Evolutionary conservation across 371 early-diverging fungal species (phyloP).

Genomic region (Umbelopsis sp.): DNA sequence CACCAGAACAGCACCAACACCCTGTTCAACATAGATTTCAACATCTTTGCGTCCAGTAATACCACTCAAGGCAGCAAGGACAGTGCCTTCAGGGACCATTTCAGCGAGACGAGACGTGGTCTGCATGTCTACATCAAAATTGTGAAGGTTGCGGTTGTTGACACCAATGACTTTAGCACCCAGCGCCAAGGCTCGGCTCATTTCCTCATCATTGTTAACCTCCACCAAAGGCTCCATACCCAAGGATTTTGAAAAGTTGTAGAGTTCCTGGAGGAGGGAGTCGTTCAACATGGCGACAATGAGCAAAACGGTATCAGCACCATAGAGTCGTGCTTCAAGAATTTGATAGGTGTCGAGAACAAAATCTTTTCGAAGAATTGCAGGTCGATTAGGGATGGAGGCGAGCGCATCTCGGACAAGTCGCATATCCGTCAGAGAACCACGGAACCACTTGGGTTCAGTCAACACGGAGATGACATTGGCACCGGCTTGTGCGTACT

Average conservation of each 20-base stretch:
- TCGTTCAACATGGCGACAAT: slow-evolving; percentile 95
- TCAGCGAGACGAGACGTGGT: slow-evolving; percentile 79
- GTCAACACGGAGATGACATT: slow-evolving; percentile 95
- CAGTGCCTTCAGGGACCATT: slow-evolving; percentile 73
- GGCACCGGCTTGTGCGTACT: slow-evolving; percentile 89
- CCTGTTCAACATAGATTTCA: slow-evolving; percentile 70
- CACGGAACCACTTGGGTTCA: slow-evolving; percentile 98
- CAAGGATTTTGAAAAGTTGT: slow-evolving; percentile 71
- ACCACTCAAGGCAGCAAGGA: slow-evolving; percentile 90
- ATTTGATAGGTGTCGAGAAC: slow-evolving; percentile 96
- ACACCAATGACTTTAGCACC: slow-evolving; percentile 93
- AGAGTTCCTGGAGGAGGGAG: slow-evolving; percentile 63
- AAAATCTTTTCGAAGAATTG: slow-evolving; percentile 95
- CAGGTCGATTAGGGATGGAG: slow-evolving; percentile 77
- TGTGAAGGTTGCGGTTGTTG: slow-evolving; percentile 96
- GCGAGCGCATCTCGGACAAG: slow-evolving; percentile 76
- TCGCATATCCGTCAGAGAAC: slow-evolving; percentile 86
- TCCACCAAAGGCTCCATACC: slow-evolving; percentile 99
- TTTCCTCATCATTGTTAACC: slow-evolving; percentile 90
- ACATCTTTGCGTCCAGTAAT: slow-evolving; percentile 88
- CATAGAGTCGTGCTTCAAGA: slow-evolving; percentile 86
- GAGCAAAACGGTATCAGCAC: slow-evolving; percentile 92
- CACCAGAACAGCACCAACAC: slow-evolving; percentile 86
- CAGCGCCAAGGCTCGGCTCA: slow-evolving; percentile 80
- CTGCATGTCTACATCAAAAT: slow-evolving; percentile 91